Conservation (phyloP, 805 yeast genomes). For the Metschnikowia orientalis region DNA sequence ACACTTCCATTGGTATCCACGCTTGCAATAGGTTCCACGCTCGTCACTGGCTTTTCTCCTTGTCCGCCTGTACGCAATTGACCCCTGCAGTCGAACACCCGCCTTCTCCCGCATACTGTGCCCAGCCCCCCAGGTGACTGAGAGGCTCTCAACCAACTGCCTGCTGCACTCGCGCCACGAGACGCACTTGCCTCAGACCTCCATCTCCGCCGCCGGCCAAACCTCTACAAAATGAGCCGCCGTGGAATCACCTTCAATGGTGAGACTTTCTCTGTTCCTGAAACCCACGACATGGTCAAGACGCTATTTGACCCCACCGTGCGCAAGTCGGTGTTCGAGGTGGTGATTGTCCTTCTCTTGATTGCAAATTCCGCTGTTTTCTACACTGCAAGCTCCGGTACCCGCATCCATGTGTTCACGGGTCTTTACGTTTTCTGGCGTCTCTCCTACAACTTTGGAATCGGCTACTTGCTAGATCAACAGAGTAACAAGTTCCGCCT, state of each 20-base stretch:
- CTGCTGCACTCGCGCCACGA: no score
- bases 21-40: no score
- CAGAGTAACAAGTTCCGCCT: conserved; percentile 59
- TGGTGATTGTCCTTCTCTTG: conserved; percentile 46
- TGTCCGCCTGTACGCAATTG: no score
- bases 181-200: no score
- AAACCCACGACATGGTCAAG: conserved; percentile 80
- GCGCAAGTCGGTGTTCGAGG: conserved; percentile 62
- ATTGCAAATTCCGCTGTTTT: conserved; percentile 32
- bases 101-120: no score
- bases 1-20: no score
- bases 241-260: conserved; percentile 44
- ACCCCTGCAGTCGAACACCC: no score
- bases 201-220: no score
- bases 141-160: no score
- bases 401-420: conserved; percentile 40
- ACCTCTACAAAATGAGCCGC: neutral
- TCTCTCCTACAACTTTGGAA: conserved; percentile 71
- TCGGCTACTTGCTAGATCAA: conserved; percentile 60
- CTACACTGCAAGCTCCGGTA: conserved; percentile 21
- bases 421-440: conserved; percentile 70
- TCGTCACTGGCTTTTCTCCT: no score
- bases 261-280: conserved; percentile 46
- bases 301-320: conserved; percentile 74
- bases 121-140: no score